Percentiles rank a stretch among this genome's conserved stretches.
These are phyloP conservation scores for Zalaria obscura DNA, from an alignment of 2,329 filamentous ascomycete species.

Conservation along the genomic window DNA sequence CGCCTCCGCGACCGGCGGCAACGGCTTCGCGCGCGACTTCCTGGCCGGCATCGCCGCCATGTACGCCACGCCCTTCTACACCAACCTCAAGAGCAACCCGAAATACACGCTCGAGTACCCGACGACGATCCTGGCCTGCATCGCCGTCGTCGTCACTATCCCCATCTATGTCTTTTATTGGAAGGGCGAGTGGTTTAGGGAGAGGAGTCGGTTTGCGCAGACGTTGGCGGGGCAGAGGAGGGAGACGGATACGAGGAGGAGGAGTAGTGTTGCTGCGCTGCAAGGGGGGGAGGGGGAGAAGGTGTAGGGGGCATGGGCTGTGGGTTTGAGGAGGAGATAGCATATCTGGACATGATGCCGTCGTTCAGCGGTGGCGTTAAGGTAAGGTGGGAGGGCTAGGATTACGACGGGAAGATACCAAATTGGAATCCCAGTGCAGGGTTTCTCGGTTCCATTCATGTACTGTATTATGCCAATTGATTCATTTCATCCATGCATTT, in stretches of 20 bases:
- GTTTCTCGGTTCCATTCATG: too few relatives aligned
- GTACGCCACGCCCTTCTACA: slow-evolving; percentile 44
- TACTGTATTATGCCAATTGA: too few relatives aligned
- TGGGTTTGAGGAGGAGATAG: too few relatives aligned
- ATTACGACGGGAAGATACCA: too few relatives aligned
- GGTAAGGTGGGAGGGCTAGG: too few relatives aligned
- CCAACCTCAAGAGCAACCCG: slow-evolving; percentile 18
- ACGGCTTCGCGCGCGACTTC: slow-evolving; percentile 57
- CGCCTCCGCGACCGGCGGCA: slow-evolving; percentile 58
- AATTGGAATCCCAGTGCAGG: too few relatives aligned
- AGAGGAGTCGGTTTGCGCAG: slow-evolving; percentile 34
- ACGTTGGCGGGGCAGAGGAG: slow-evolving; percentile 19
- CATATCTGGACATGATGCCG: too few relatives aligned
- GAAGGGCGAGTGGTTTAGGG: slow-evolving; percentile 36
- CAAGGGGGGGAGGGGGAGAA: too few relatives aligned
- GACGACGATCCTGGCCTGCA: slow-evolving; percentile 34
- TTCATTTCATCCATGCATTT: too few relatives aligned
- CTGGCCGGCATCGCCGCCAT: slow-evolving; percentile 55
- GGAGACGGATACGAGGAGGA: slow-evolving; percentile 4
- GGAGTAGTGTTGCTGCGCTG: too few relatives aligned
- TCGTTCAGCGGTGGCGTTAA: too few relatives aligned
- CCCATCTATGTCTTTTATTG: slow-evolving; percentile 40
- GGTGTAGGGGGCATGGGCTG: too few relatives aligned
- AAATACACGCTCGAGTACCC: slow-evolving; percentile 34
- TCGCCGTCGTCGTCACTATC: slow-evolving; percentile 35